Evolutionary conservation across 768 basidiomycete genomes (phyloP), one percentile per base, ranked within the genome.

Genomic region (Tubosaeta sp.): DNA sequence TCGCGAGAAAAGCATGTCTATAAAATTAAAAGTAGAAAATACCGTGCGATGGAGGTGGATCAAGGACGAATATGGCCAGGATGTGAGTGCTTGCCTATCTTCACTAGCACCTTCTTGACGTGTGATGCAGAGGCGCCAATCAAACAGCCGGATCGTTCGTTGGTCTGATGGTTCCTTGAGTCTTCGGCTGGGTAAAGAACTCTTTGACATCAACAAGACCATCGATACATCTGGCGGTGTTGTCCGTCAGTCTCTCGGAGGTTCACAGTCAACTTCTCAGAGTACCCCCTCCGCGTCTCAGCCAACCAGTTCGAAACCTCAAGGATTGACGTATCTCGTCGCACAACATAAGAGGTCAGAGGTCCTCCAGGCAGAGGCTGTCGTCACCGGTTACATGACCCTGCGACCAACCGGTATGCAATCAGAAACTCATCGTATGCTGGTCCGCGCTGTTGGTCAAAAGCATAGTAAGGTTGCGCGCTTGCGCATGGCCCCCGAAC

Each of bases 141-240:
- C 92, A 14, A 99, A 99, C 65, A 84, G 88, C 56, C 86, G 94
- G 29, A 74, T 97, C 35, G 83, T 99, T 52, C 83, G 88, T 13
- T 99, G 97, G 97, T 97, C 94, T 6, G 97, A 99, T 66, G 95
- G 95, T 14, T 81, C 88, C 13, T 72, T 93, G 51, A 95, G 93
- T 60, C 79, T 99, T 29, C 87, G 90, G 57, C 74, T 99, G 50
- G 97, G 97, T 39, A 88, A 90, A 67, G 95, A 98, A 64, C 75
- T 97, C 5, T 98, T 95, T 71, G 94, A 97, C 72, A 84, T 98
- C 46, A 84, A 80, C 47, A 82, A 88, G 67, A 83, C 80, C 54
- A 74, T 90, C 52, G 90, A 94, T 63, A 86, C 80, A 16, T 89
- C 91, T 17, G 88, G 82, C 39, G 79, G 81, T 51, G 64, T 80